A percentile compares a stretch with the other conserved stretches of the same genome.
Conservation (phyloP, 2,329 filamentous ascomycete genomes). For the Ascochyta viciae-villosae region DNA sequence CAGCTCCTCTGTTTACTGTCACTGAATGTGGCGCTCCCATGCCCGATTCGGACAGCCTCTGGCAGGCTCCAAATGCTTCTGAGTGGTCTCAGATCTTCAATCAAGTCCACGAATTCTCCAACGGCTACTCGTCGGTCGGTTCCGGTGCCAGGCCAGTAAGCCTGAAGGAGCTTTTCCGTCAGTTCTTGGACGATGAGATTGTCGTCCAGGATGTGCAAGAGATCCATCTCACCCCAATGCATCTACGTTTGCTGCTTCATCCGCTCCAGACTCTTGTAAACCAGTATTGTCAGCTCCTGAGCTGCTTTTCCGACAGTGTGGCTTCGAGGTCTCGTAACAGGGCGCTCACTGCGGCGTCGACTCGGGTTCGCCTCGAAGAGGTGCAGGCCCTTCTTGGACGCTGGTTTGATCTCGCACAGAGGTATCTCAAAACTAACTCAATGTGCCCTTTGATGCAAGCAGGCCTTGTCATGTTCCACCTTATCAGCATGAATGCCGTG, state of each 20-base stretch:
- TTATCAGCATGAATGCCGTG: slow-evolving; percentile 72
- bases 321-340: slow-evolving; percentile 55
- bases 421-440: slow-evolving; percentile 63
- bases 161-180: slow-evolving; percentile 70
- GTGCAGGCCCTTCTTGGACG: slow-evolving; percentile 68
- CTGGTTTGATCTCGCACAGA: slow-evolving; percentile 71
- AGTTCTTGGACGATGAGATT: slow-evolving; percentile 71
- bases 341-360: slow-evolving; percentile 65
- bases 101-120: slow-evolving; percentile 63
- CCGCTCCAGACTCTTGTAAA: slow-evolving; percentile 71
- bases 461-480: slow-evolving; percentile 73
- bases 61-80: slow-evolving; percentile 65
- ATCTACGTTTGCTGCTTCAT: slow-evolving; percentile 72
- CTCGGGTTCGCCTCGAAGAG: slow-evolving; percentile 67
- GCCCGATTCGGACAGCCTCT: slow-evolving; percentile 68
- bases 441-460: slow-evolving; percentile 67
- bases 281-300: slow-evolving; percentile 70
- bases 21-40: slow-evolving; percentile 71
- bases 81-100: slow-evolving; percentile 69
- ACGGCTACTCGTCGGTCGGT: slow-evolving; percentile 61
- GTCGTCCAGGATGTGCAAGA: slow-evolving; percentile 55
- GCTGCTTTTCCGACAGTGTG: slow-evolving; percentile 67
- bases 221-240: slow-evolving; percentile 61
- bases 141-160: slow-evolving; percentile 63
- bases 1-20: slow-evolving; percentile 63